phyloP scores from a whole-genome alignment of 2,329 filamentous ascomycete species.

The Colletotrichum costaricense region DNA sequence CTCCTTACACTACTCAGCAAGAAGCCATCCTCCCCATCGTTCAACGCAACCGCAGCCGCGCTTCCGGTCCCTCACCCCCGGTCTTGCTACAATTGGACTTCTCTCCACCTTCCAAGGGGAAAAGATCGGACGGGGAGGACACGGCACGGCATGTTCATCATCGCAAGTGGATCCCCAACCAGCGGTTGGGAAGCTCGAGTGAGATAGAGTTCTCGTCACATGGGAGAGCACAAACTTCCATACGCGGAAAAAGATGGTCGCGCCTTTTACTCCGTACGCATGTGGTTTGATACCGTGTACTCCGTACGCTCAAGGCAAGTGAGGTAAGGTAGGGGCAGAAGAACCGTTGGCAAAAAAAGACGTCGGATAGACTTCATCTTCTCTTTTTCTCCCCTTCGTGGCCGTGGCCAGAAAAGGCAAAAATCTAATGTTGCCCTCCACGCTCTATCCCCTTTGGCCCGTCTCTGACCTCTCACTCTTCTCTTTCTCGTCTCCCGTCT shows the following conservation, averaged over 20 bases:
- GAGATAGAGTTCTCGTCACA: slow-evolving; percentile 6
- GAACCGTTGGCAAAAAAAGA: slow-evolving; percentile 9
- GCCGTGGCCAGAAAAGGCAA: background rate
- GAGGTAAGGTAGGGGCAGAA: background rate
- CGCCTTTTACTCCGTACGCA: no score
- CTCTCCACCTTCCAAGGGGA: background rate
- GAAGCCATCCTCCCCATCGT: background rate
- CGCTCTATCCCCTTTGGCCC: background rate
- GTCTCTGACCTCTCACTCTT: background rate
- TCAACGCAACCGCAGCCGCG: background rate
- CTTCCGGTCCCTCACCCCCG: slow-evolving; percentile 2
- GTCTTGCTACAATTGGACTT: background rate
- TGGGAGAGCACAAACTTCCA: background rate
- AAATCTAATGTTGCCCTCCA: background rate
- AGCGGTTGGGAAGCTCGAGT: background rate
- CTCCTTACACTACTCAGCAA: no score
- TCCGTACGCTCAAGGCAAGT: no score
- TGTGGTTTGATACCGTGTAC: no score
- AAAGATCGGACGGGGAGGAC: slow-evolving; percentile 11
- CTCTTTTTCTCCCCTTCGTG: background rate
- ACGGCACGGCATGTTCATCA: background rate
- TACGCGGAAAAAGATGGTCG: background rate
- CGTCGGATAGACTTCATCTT: slow-evolving; percentile 6
- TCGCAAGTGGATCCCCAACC: background rate
- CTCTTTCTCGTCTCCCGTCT: background rate